Conservation (phyloP, 2,329 filamentous ascomycete species). For the Acrocalymma vagum region DNA sequence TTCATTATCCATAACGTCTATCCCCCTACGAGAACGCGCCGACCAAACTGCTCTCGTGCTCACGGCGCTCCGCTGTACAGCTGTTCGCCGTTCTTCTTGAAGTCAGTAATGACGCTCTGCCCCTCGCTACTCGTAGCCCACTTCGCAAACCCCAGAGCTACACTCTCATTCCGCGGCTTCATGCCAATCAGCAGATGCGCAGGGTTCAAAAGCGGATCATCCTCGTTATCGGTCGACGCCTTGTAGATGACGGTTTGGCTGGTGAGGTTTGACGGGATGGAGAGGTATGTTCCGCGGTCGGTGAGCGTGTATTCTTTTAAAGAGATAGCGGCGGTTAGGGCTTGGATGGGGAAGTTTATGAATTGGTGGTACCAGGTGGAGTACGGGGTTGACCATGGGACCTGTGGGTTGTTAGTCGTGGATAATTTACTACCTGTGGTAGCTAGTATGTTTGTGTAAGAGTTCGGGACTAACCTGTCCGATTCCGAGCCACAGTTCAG, state of each 20-base stretch:
- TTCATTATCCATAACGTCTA: too few species aligned
- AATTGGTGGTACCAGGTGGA: slow-evolving; percentile 60
- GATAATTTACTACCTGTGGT: neutral
- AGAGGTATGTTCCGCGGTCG: slow-evolving; percentile 56
- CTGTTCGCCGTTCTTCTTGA: slow-evolving; percentile 49
- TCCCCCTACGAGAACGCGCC: too few species aligned
- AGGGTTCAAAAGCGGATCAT: slow-evolving; percentile 54
- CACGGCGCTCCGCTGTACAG: slow-evolving; percentile 49
- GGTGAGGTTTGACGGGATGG: slow-evolving; percentile 43
- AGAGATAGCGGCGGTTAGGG: slow-evolving; percentile 51
- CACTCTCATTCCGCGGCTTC: slow-evolving; percentile 42
- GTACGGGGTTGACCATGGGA: slow-evolving; percentile 55
- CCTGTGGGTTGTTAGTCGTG: slow-evolving; percentile 21
- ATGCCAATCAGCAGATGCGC: slow-evolving; percentile 52
- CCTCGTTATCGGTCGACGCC: slow-evolving; percentile 43
- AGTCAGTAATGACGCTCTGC: slow-evolving; percentile 48
- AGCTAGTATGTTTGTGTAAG: too few species aligned
- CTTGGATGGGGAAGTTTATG: slow-evolving; percentile 56
- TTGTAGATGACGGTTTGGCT: slow-evolving; percentile 49
- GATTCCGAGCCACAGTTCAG: slow-evolving; percentile 54
- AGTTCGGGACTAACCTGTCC: slow-evolving; percentile 51
- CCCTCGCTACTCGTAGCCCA: slow-evolving; percentile 50
- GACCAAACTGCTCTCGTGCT: too few species aligned
- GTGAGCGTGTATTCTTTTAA: slow-evolving; percentile 59
- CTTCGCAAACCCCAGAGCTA: slow-evolving; percentile 49